Conservation (phyloP, 805 yeast genomes). For the Candida multigemmis region DNA sequence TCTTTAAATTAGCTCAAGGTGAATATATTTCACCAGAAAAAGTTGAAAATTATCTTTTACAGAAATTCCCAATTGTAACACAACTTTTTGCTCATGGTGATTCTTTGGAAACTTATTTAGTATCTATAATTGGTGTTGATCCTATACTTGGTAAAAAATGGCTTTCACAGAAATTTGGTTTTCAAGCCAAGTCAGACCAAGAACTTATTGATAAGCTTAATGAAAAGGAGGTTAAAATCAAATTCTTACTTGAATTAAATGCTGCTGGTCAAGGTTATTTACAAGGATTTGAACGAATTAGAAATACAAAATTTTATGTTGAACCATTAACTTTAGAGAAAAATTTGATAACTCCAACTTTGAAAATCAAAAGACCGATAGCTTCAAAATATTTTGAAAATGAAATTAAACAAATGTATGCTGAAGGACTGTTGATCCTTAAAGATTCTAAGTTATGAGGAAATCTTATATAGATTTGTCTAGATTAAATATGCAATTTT, state of each 20-base stretch:
- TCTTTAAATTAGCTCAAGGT: conserved; percentile 51
- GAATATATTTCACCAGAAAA: conserved; percentile 69
- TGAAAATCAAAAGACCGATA: conserved; percentile 37
- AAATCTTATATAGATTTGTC: not conserved
- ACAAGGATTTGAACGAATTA: conserved; percentile 57
- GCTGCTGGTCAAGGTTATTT: conserved; percentile 19
- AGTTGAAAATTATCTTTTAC: conserved; percentile 55
- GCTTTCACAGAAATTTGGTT: conserved; percentile 9
- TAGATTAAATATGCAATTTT: not conserved
- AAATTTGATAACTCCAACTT: conserved; percentile 60
- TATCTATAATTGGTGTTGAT: conserved; percentile 58
- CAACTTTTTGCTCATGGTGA: conserved; percentile 63
- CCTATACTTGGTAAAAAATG: conserved; percentile 18
- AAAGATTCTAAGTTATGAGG: conserved; percentile 9
- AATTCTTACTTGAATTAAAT: conserved; percentile 30
- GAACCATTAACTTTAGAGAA: conserved; percentile 59
- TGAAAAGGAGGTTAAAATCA: conserved; percentile 22
- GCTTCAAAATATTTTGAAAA: conserved; percentile 16
- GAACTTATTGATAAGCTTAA: conserved; percentile 18
- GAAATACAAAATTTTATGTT: conserved; percentile 40
- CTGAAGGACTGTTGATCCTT: conserved; percentile 19
- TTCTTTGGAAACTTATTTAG: conserved; percentile 44
- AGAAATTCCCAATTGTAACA: conserved; percentile 38
- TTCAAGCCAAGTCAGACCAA: conserved; percentile 9
- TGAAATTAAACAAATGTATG: conserved; percentile 17